Evolutionary conservation across 2,329 filamentous ascomycete species (phyloP).

Genomic region (Talaromyces atroroseus): DNA sequence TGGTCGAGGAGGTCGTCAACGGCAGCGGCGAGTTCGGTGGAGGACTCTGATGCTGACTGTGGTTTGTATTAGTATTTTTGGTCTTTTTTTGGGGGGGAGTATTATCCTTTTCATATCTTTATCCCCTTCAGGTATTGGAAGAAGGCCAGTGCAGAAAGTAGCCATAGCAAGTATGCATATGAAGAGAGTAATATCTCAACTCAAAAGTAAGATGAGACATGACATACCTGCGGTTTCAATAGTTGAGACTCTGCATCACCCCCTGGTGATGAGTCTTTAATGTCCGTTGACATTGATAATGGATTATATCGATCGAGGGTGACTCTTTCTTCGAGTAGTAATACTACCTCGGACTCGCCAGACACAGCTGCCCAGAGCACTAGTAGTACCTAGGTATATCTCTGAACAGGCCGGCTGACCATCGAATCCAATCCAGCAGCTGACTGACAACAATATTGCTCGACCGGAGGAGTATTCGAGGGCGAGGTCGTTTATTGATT

Average conservation of each 20-base stretch:
- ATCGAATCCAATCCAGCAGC: not conserved
- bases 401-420: not conserved
- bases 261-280: constrained; percentile 6
- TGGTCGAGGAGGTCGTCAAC: constrained; percentile 84
- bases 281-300: constrained; percentile 12
- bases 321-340: not conserved
- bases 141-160: too few species aligned
- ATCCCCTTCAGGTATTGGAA: not conserved
- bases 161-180: not conserved
- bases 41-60: constrained; percentile 8
- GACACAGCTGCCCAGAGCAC: not conserved
- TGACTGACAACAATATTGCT: not conserved
- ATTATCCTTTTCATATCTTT: not conserved
- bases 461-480: not conserved
- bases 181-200: not conserved
- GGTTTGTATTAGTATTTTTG: not conserved
- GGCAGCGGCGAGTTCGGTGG: constrained; percentile 61
- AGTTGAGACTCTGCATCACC: constrained; percentile 5
- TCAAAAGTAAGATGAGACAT: too few species aligned
- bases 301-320: not conserved
- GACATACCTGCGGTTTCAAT: constrained; percentile 18
- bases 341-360: not conserved
- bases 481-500: not conserved
- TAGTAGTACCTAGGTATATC: not conserved
- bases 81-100: too few species aligned